Conservation (phyloP, 73 alveolate genomes). For the Blepharisma japonicum region DNA sequence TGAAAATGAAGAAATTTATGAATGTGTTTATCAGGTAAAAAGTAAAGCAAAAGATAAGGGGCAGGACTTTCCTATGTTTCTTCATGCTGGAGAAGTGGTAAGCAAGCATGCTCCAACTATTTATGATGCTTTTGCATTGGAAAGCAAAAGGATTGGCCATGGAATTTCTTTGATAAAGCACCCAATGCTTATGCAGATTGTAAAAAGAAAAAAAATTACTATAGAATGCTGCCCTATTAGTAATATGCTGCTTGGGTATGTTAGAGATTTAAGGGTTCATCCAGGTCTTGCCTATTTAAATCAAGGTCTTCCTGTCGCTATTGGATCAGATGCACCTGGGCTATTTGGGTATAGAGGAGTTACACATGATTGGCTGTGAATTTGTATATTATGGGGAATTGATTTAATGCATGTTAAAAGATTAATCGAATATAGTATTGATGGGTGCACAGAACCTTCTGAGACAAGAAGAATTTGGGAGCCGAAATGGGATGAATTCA, state of each 20-base stretch:
- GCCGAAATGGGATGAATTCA: too few species aligned
- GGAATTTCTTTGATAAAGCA: constrained; percentile 39
- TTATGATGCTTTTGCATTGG: neutral
- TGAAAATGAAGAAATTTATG: constrained; percentile 29
- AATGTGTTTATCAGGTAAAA: constrained; percentile 29
- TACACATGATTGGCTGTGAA: constrained; percentile 38
- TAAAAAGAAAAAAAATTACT: neutral
- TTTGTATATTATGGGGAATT: neutral
- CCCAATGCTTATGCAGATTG: constrained; percentile 34
- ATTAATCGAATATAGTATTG: neutral
- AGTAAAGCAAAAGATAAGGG: neutral
- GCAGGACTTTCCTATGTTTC: constrained; percentile 28
- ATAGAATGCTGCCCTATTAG: constrained; percentile 37
- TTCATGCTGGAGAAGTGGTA: constrained; percentile 60
- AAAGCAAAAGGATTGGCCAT: neutral
- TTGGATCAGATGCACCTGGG: constrained; percentile 61
- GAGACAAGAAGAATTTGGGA: too few species aligned
- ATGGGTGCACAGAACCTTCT: neutral
- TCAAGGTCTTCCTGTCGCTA: constrained; percentile 49
- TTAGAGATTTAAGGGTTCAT: constrained; percentile 51
- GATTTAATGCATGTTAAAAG: neutral
- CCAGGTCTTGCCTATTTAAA: constrained; percentile 43
- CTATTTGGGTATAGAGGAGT: constrained; percentile 58
- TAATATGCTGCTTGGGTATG: constrained; percentile 51
- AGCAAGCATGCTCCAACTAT: constrained; percentile 33